Evolutionary conservation across 768 basidiomycete genomes (phyloP).

Genomic region (Podaxis sp.): DNA sequence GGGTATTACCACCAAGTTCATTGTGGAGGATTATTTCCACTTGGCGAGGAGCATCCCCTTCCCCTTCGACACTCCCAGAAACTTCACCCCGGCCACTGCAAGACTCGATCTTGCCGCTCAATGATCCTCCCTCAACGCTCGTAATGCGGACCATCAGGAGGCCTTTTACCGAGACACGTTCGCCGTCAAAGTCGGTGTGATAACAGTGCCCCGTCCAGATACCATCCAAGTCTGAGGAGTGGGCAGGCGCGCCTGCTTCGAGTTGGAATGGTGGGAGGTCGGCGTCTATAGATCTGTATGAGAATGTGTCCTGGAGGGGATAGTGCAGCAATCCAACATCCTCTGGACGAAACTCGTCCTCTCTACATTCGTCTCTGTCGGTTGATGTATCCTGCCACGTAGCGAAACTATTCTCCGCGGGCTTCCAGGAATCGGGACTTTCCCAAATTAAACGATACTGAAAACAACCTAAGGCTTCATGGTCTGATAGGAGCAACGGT

Average conservation of each 20-base stretch:
- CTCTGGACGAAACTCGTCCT: conserved; percentile 18
- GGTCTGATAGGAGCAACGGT: neutral
- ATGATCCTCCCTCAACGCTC: neutral
- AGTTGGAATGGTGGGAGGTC: conserved; percentile 29
- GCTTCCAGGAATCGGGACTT: conserved; percentile 28
- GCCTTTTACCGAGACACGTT: conserved; percentile 19
- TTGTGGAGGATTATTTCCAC: neutral
- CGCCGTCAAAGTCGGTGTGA: conserved; percentile 23
- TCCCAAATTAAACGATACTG: conserved; percentile 35
- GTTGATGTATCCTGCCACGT: conserved; percentile 27
- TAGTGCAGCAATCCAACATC: conserved; percentile 30
- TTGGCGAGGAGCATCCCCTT: neutral
- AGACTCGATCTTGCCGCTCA: neutral
- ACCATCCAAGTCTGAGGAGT: conserved; percentile 20
- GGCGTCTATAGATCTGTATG: conserved; percentile 29
- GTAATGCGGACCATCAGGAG: neutral
- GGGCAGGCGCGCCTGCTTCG: conserved; percentile 21
- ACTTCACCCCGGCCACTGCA: neutral
- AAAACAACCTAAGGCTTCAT: neutral
- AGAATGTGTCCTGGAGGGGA: conserved; percentile 33
- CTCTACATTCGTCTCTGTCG: conserved; percentile 15
- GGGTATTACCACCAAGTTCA: neutral
- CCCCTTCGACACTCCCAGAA: neutral
- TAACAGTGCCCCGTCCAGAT: conserved; percentile 34
- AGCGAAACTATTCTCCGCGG: conserved; percentile 30